These are phyloP conservation scores for Thuidium tamariscinum DNA, from an alignment of 225 moss, liverwort and hornwort species.

Conservation along the genomic window DNA sequence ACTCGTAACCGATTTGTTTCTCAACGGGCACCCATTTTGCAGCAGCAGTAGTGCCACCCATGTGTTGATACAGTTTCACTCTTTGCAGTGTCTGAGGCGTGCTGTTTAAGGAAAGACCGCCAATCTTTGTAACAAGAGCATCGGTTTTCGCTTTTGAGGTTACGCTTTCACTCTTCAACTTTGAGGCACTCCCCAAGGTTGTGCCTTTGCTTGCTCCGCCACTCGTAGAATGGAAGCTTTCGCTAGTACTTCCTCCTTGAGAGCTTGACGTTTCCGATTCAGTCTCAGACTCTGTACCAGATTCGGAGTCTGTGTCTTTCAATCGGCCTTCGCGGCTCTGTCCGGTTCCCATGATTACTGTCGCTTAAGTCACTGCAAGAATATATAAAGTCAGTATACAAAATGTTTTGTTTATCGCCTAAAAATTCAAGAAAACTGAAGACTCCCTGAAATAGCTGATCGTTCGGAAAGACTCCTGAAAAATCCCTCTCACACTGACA, in stretches of 20 bases:
- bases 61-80: constrained; percentile 73
- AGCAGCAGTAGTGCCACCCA: constrained; percentile 33
- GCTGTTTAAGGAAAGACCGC: constrained; percentile 44
- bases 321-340: constrained; percentile 75
- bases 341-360: constrained; percentile 61
- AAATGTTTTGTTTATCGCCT: background rate
- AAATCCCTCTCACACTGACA: background rate
- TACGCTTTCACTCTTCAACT: constrained; percentile 22
- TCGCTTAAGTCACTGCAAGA: background rate
- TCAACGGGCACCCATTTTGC: constrained; percentile 63
- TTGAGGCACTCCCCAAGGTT: constrained; percentile 8
- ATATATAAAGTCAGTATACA: background rate
- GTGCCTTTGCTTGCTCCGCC: constrained; percentile 23
- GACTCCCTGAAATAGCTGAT: background rate
- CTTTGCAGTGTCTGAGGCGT: constrained; percentile 34
- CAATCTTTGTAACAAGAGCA: constrained; percentile 50
- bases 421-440: background rate
- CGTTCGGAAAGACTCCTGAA: background rate
- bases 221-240: constrained; percentile 70
- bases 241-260: constrained; percentile 30
- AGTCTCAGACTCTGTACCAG: constrained; percentile 22
- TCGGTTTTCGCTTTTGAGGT: constrained; percentile 42
- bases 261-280: constrained; percentile 52
- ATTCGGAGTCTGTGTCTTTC: constrained; percentile 52
- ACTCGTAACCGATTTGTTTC: constrained; percentile 69